These are phyloP conservation scores for Coemansia sp. DNA, from an alignment of 192 early-diverging fungal genomes.

Conservation along the genomic window DNA sequence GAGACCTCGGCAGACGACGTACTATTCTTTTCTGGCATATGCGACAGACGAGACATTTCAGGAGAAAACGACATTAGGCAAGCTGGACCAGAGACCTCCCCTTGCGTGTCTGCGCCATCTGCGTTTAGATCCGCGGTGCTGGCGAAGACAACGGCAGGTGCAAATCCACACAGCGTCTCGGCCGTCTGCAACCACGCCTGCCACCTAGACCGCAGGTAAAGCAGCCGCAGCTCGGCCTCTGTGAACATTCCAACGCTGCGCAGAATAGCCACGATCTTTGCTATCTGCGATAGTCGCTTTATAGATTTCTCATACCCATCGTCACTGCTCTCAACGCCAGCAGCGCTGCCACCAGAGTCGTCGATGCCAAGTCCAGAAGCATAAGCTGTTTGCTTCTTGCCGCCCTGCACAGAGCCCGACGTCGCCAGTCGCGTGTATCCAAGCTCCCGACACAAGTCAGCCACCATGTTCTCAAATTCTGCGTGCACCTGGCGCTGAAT, in stretches of 20 bases:
- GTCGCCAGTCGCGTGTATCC: conserved; percentile 13
- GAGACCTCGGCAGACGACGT: conserved; percentile 24
- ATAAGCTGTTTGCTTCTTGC: neutral
- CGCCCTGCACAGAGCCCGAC: conserved; percentile 2
- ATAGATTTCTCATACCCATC: conserved; percentile 33
- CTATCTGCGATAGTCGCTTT: conserved; percentile 39
- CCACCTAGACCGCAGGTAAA: conserved; percentile 50
- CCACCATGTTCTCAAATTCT: conserved; percentile 50
- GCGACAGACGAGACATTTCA: neutral
- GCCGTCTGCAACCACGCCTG: conserved; percentile 42
- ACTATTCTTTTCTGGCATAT: neutral
- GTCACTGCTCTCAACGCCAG: conserved; percentile 2
- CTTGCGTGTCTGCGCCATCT: neutral
- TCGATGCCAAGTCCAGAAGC: neutral
- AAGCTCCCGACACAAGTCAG: conserved; percentile 41
- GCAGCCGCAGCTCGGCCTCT: conserved; percentile 43
- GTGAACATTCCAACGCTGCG: conserved; percentile 40
- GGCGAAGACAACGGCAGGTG: conserved; percentile 8
- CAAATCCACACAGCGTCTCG: conserved; percentile 33
- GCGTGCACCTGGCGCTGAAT: conserved; percentile 46
- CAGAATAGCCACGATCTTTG: conserved; percentile 40
- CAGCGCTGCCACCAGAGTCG: neutral
- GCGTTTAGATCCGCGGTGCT: neutral
- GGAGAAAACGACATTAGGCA: conserved; percentile 1
- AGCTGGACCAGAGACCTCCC: neutral